Conservation (phyloP, 2,329 filamentous ascomycete genomes). For the Claviceps purpurea region DNA sequence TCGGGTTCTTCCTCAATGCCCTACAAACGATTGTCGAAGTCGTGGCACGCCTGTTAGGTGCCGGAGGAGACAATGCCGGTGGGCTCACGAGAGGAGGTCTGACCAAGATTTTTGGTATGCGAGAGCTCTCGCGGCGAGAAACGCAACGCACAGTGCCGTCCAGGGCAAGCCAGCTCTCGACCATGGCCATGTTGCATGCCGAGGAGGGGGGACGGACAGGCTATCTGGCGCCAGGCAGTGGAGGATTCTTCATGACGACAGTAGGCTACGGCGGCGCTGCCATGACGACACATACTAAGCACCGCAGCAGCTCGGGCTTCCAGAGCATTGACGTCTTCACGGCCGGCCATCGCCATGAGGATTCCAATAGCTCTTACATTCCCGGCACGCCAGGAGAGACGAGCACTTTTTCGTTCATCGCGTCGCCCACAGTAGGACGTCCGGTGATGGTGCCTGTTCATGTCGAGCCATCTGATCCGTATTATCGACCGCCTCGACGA, state of each 20-base stretch:
- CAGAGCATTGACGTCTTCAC: slow-evolving; percentile 36
- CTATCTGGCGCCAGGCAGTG: slow-evolving; percentile 35
- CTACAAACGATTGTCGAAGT: slow-evolving; percentile 86
- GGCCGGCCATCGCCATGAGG: slow-evolving; percentile 32
- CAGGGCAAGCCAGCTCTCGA: slow-evolving; percentile 71
- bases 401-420: slow-evolving; percentile 59
- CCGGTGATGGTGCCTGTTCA: slow-evolving; percentile 31
- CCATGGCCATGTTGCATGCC: slow-evolving; percentile 62
- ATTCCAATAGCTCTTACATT: slow-evolving; percentile 51
- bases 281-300: slow-evolving; percentile 20
- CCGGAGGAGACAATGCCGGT: slow-evolving; percentile 59
- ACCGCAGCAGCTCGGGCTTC: slow-evolving; percentile 41
- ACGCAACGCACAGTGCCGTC: slow-evolving; percentile 50
- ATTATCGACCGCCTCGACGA: slow-evolving; percentile 73
- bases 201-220: slow-evolving; percentile 49
- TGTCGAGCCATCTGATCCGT: slow-evolving; percentile 55
- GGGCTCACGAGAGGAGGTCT: slow-evolving; percentile 69
- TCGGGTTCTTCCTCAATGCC: slow-evolving; percentile 88
- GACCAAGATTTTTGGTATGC: slow-evolving; percentile 81
- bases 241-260: slow-evolving; percentile 45
- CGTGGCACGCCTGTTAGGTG: slow-evolving; percentile 65
- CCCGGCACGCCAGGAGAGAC: slow-evolving; percentile 62
- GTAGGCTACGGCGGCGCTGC: slow-evolving; percentile 42
- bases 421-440: slow-evolving; percentile 39
- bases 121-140: slow-evolving; percentile 66